Conservation (phyloP, 192 early-diverging fungal genomes). For the Entrophospora sp. region DNA sequence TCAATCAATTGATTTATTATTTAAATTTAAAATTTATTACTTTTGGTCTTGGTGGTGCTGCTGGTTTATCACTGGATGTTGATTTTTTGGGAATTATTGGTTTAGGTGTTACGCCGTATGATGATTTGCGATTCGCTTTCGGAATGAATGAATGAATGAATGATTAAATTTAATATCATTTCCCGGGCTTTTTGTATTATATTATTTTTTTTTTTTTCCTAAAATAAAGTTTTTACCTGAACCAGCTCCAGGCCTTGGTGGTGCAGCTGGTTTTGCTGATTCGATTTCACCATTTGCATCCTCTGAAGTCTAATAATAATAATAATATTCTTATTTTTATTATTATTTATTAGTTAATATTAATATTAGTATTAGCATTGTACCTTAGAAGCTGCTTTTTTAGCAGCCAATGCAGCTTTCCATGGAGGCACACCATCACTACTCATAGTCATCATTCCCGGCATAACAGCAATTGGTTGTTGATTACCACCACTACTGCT, state of each 20-base stretch:
- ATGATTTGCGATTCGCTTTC: background rate
- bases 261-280: slow-evolving; percentile 1
- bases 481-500: background rate
- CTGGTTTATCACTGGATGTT: slow-evolving; percentile 24
- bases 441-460: slow-evolving; percentile 21
- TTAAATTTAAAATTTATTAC: background rate
- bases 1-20: background rate
- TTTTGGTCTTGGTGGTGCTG: slow-evolving; percentile 28
- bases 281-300: background rate
- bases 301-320: background rate
- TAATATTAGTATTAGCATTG: background rate
- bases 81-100: slow-evolving; percentile 33
- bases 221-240: too few species aligned
- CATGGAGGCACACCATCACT: slow-evolving; percentile 41
- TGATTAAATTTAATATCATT: background rate
- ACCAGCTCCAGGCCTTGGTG: slow-evolving; percentile 4
- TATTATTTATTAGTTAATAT: too few species aligned
- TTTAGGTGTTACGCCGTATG: background rate
- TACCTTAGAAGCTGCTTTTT: slow-evolving; percentile 36
- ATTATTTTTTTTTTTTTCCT: too few species aligned
- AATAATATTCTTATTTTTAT: background rate
- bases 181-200: background rate
- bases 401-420: slow-evolving; percentile 49
- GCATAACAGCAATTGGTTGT: slow-evolving; percentile 21
- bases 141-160: background rate